Percentiles rank a stretch among this genome's conserved stretches.
These are phyloP conservation scores for Euryodendron excelsum DNA, from an alignment of 148 eudicot genomes.

Conservation along the genomic window DNA sequence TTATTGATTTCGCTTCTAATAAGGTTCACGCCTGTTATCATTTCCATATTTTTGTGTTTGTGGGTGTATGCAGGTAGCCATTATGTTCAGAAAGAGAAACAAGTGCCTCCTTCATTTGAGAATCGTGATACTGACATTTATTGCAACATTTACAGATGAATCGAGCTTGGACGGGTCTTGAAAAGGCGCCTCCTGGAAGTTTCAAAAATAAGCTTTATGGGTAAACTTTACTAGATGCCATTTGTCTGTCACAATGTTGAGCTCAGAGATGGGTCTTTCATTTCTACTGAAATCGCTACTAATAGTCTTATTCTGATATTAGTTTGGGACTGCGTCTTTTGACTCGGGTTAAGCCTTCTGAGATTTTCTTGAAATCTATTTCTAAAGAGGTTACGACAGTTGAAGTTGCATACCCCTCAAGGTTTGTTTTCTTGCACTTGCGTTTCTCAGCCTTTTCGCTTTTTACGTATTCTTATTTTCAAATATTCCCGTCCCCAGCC, in stretches of 20 bases:
- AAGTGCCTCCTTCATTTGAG: too few species aligned
- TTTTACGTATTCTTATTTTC: background rate
- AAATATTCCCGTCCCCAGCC: background rate
- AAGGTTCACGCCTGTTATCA: conserved; percentile 46
- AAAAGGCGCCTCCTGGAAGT: conserved; percentile 80
- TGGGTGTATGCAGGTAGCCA: too few species aligned
- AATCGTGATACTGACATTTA: background rate
- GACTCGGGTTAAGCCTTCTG: conserved; percentile 89
- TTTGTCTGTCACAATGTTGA: background rate
- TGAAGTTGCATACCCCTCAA: conserved; percentile 74
- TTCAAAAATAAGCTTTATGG: conserved; percentile 87
- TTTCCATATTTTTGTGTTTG: background rate
- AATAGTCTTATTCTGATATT: too few species aligned
- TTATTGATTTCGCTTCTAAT: conserved; percentile 68
- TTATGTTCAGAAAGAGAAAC: too few species aligned
- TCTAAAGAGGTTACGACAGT: conserved; percentile 69
- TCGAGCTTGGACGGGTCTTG: conserved; percentile 68
- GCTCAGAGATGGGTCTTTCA: conserved; percentile 1
- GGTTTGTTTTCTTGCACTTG: conserved; percentile 39
- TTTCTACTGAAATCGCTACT: background rate
- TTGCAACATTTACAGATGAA: conserved; percentile 58
- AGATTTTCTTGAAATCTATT: conserved; percentile 86
- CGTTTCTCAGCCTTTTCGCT: background rate
- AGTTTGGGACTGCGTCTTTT: conserved; percentile 82
- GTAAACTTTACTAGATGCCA: too few species aligned